These are phyloP conservation scores for Scytalidium sp. DNA, from an alignment of 2,329 filamentous ascomycete genomes.

Conservation along the genomic window DNA sequence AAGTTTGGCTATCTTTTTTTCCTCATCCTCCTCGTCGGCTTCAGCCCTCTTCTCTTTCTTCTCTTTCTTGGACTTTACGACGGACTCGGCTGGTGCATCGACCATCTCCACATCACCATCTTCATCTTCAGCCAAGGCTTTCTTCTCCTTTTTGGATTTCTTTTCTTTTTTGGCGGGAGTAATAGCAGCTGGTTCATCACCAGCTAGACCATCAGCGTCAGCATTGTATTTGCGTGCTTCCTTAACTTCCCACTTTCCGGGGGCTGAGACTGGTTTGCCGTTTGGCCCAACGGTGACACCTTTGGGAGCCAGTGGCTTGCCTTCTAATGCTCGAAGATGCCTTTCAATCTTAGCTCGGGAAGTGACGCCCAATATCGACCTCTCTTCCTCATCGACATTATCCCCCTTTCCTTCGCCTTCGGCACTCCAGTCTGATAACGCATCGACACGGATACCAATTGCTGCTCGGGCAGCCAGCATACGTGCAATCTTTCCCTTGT, in stretches of 20 bases:
- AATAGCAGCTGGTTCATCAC: constrained; percentile 59
- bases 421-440: constrained; percentile 73
- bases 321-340: constrained; percentile 75
- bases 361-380: constrained; percentile 73
- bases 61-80: constrained; percentile 37
- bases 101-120: constrained; percentile 23
- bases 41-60: constrained; percentile 36
- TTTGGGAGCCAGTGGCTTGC: constrained; percentile 80
- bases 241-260: constrained; percentile 86
- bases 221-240: constrained; percentile 92
- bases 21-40: constrained; percentile 37
- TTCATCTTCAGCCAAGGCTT: constrained; percentile 24
- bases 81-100: constrained; percentile 20
- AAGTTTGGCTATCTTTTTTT: constrained; percentile 41
- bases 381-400: constrained; percentile 81
- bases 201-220: constrained; percentile 81
- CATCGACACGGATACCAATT: constrained; percentile 89
- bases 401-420: constrained; percentile 62
- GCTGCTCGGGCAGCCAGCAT: constrained; percentile 93
- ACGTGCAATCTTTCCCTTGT: constrained; percentile 99
- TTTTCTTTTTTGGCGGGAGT: constrained; percentile 43
- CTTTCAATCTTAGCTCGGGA: constrained; percentile 73
- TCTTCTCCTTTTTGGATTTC: constrained; percentile 48
- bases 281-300: constrained; percentile 73
- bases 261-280: constrained; percentile 56